A percentile compares a stretch with the other conserved stretches of the same genome.
phyloP scores from a whole-genome alignment of 116 monocot genomes.

The Iris pallida region DNA sequence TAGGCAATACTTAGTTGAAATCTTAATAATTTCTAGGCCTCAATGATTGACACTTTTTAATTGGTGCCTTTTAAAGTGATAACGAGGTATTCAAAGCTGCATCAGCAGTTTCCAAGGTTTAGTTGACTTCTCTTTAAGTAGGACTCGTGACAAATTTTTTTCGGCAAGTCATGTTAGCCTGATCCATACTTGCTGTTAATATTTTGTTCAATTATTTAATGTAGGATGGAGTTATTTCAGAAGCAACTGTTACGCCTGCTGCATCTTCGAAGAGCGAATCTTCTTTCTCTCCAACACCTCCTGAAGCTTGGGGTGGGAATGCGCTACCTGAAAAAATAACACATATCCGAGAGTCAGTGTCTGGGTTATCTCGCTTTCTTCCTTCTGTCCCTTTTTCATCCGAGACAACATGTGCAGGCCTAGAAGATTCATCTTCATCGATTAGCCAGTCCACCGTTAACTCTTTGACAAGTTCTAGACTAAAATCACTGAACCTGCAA shows the following conservation, averaged over 20 bases:
- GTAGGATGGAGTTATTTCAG: conserved; percentile 51
- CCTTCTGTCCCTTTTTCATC: conserved; percentile 30
- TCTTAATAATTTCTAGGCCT: too few species aligned
- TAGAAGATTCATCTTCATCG: conserved; percentile 52
- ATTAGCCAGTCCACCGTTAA: conserved; percentile 20
- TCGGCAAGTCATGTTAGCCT: too few species aligned
- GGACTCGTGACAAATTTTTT: too few species aligned
- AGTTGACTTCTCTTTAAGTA: too few species aligned
- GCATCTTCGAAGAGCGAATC: conserved; percentile 52
- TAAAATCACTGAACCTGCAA: conserved; percentile 33
- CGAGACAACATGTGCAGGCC: conserved; percentile 36
- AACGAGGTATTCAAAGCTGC: too few species aligned
- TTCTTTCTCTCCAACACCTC: conserved; percentile 43
- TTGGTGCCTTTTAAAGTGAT: too few species aligned
- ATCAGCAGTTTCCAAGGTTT: too few species aligned
- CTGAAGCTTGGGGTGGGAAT: conserved; percentile 61
- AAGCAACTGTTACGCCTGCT: conserved; percentile 18
- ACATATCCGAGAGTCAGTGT: conserved; percentile 24
- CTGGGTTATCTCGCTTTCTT: conserved; percentile 31
- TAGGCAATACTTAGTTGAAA: too few species aligned
- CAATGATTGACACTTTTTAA: too few species aligned
- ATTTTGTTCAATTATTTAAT: conserved; percentile 5
- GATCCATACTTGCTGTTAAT: background rate
- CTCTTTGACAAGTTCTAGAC: conserved; percentile 33
- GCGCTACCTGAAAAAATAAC: conserved; percentile 36